A percentile compares a stretch with the other conserved stretches of the same genome.
phyloP scores from a whole-genome alignment of 2,329 filamentous ascomycete genomes.

The Beauveria scarabaeidicola region DNA sequence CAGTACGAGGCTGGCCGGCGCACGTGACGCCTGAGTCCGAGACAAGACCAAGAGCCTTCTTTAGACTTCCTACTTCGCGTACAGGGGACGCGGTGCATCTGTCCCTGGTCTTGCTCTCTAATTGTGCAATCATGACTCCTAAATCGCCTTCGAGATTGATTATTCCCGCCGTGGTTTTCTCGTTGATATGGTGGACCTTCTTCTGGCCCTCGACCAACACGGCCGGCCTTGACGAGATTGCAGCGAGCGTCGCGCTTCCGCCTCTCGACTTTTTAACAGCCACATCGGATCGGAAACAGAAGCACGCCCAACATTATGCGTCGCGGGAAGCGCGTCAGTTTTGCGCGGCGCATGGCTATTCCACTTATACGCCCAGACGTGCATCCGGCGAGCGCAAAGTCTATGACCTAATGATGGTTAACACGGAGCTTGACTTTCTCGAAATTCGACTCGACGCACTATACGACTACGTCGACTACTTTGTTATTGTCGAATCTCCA shows the following conservation, averaged over 20 bases:
- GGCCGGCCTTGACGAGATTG: not conserved
- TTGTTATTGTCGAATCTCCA: conserved; percentile 51
- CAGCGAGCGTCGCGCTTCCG: not conserved
- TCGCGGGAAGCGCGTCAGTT: conserved; percentile 22
- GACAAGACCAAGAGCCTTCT: too few relatives aligned
- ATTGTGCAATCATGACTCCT: not conserved
- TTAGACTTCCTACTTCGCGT: too few relatives aligned
- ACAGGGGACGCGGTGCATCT: not conserved
- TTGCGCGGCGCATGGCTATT: conserved; percentile 26
- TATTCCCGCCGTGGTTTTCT: not conserved
- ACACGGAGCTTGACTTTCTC: conserved; percentile 56
- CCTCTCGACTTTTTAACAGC: conserved; percentile 7
- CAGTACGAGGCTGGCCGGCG: not conserved
- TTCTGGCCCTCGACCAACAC: not conserved
- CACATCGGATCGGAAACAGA: conserved; percentile 3
- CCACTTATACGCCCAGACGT: conserved; percentile 20
- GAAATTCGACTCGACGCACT: conserved; percentile 55
- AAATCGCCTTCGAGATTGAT: not conserved
- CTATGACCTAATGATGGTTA: conserved; percentile 52
- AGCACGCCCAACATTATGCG: conserved; percentile 19
- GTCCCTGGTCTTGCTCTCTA: not conserved
- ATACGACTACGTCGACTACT: conserved; percentile 53
- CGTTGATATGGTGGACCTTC: conserved; percentile 1
- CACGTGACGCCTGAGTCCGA: not conserved
- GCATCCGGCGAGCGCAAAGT: conserved; percentile 22